phyloP scores from a whole-genome alignment of 345 rosid species.

The Melaleuca quinquenervia region DNA sequence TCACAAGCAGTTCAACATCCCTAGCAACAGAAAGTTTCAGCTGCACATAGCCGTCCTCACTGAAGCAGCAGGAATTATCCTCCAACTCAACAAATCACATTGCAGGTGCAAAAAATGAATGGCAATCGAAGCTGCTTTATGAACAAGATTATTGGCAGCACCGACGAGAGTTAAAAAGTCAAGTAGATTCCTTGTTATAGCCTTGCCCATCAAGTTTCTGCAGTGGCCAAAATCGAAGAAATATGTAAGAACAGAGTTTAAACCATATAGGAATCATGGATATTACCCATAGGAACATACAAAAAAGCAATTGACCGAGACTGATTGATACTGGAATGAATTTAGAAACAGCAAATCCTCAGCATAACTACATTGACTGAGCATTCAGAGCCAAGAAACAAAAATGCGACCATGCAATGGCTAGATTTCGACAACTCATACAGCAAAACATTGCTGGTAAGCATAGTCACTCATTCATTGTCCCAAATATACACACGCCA shows the following conservation, averaged over 20 bases:
- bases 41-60: not conserved
- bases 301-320: not conserved
- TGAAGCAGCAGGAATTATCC: not conserved
- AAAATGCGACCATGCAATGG: not conserved
- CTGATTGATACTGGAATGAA: not conserved
- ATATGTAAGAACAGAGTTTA: not conserved
- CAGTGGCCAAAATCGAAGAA: not conserved
- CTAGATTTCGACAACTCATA: not conserved
- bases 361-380: not conserved
- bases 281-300: not conserved
- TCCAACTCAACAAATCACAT: not conserved
- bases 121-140: not conserved
- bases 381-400: not conserved
- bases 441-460: not conserved
- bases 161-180: not conserved
- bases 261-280: not conserved
- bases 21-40: not conserved
- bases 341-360: not conserved
- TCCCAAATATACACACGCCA: not conserved
- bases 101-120: not conserved
- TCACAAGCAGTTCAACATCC: not conserved
- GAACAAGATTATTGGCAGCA: not conserved
- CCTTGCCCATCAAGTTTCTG: not conserved
- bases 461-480: not conserved
- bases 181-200: not conserved